phyloP scores from a whole-genome alignment of 768 basidiomycete genomes.

The Leccinum barrowsii region DNA sequence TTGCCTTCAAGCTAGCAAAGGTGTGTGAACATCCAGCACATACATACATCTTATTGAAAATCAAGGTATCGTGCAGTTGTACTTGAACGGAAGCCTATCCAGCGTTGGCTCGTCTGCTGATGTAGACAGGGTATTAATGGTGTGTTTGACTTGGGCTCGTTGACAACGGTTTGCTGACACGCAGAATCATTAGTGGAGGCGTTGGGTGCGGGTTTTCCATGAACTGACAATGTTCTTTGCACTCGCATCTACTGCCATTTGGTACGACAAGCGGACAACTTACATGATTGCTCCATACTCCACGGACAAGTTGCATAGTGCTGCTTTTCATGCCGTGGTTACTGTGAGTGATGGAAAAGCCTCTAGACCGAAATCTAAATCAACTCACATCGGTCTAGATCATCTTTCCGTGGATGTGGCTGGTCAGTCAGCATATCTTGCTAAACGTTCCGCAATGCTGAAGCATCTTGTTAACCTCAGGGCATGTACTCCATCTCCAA shows the following conservation, averaged over 20 bases:
- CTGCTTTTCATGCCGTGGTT: conserved; percentile 37
- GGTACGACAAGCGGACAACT: conserved; percentile 46
- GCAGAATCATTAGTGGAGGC: conserved; percentile 36
- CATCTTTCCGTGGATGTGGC: conserved; percentile 45
- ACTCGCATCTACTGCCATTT: conserved; percentile 42
- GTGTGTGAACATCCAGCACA: conserved; percentile 22
- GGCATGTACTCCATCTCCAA: conserved; percentile 48
- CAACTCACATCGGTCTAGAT: conserved; percentile 22
- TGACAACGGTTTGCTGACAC: background rate
- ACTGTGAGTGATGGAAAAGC: conserved; percentile 33
- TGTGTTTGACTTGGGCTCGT: conserved; percentile 10
- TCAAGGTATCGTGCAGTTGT: conserved; percentile 32
- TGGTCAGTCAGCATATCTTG: conserved; percentile 31
- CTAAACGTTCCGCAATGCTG: background rate
- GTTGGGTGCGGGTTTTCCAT: conserved; percentile 45
- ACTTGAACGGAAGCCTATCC: conserved; percentile 43
- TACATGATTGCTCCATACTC: conserved; percentile 34
- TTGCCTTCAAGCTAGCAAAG: conserved; percentile 43
- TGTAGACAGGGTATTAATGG: conserved; percentile 49
- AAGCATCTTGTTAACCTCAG: conserved; percentile 24
- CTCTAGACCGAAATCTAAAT: too few relatives aligned
- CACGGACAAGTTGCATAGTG: conserved; percentile 38
- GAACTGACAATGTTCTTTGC: conserved; percentile 51
- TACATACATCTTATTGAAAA: background rate
- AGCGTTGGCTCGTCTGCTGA: conserved; percentile 45